Base-by-base conservation (phyloP, 805 yeast species). In the Gaillardinia entomophila region DNA sequence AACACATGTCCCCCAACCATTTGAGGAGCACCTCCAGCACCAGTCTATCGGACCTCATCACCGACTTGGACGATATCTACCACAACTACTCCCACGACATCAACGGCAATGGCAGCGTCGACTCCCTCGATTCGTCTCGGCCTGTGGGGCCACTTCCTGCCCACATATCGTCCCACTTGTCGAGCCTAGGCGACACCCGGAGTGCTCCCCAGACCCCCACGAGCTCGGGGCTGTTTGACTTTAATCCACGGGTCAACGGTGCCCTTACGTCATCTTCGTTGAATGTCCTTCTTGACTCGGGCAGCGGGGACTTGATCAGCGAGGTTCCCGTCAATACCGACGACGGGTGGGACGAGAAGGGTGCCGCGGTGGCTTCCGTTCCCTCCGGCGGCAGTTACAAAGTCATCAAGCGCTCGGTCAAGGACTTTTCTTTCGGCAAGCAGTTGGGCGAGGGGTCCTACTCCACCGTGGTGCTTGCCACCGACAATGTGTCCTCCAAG, bases 401-500 rank as follows among this genome's bases (percentile, higher is more conserved):
- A 19, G 41, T 62, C 11, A 53, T 66, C 17, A 52, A 59, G 30
- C 43, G 72, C 37, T 57, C 55, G 2, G 72, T 66, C 2, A 41
- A 40, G 16, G 72, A 66, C 45, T 66, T 66, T 37, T 55, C 55
- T 35, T 64, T 64, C 31, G 72, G 72, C 4, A 52, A 55, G 28
- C 48, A 46, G n/a, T 45, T 66, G 27, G 72, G 72, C 12, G 72
- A 66, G 40, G 72, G 72, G 2, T 65, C 71, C 1, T 66, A 66
- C 36, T 62, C 69, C 7, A 66, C 72, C 0, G 72, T 66, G 4
- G 66, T 65, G 0, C 51, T 65, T 11, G 72, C 68, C 6, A 75
- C 51, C 55, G 48, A 81, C 73, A 37, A 71, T 63, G 51, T 62
- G 70, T 34, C 77, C 67, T 28, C 72, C 54, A 56, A 67, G 51